phyloP scores from a whole-genome alignment of 768 basidiomycete genomes.

The Boletus sensibilis region DNA sequence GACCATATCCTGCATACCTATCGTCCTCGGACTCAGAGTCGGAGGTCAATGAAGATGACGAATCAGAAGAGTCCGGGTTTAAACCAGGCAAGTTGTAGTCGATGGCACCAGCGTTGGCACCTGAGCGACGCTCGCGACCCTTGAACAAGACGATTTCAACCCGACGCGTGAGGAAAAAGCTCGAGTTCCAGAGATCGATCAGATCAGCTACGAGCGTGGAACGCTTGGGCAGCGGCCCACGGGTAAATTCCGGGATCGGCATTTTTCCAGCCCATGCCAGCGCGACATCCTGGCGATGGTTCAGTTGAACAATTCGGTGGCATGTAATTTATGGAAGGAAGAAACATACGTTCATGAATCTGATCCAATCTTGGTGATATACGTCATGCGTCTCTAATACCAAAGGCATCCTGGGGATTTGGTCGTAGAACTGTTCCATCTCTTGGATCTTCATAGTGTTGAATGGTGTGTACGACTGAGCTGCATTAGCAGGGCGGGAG shows the following conservation, averaged over 20 bases:
- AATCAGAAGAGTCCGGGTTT: conserved; percentile 42
- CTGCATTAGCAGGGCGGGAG: conserved; percentile 66
- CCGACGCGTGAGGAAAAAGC: conserved; percentile 71
- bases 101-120: conserved; percentile 49
- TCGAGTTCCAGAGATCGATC: conserved; percentile 75
- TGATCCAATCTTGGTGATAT: conserved; percentile 74
- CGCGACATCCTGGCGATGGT: conserved; percentile 55
- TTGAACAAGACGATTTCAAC: conserved; percentile 82
- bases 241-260: conserved; percentile 54
- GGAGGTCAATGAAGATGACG: conserved; percentile 41
- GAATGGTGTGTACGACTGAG: conserved; percentile 67
- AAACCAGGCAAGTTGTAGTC: conserved; percentile 54
- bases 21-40: conserved; percentile 44
- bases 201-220: conserved; percentile 66
- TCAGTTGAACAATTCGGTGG: background rate
- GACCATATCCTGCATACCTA: conserved; percentile 45
- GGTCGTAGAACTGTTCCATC: conserved; percentile 71
- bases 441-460: conserved; percentile 69
- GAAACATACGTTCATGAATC: conserved; percentile 66
- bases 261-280: conserved; percentile 77
- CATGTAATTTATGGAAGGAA: background rate
- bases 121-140: conserved; percentile 76
- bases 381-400: conserved; percentile 77
- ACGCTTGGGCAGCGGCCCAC: conserved; percentile 53
- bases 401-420: conserved; percentile 68